Evolutionary conservation across 495 filamentous ascomycete genomes (phyloP).

Genomic region (Hypomontagnella monticulosa): DNA sequence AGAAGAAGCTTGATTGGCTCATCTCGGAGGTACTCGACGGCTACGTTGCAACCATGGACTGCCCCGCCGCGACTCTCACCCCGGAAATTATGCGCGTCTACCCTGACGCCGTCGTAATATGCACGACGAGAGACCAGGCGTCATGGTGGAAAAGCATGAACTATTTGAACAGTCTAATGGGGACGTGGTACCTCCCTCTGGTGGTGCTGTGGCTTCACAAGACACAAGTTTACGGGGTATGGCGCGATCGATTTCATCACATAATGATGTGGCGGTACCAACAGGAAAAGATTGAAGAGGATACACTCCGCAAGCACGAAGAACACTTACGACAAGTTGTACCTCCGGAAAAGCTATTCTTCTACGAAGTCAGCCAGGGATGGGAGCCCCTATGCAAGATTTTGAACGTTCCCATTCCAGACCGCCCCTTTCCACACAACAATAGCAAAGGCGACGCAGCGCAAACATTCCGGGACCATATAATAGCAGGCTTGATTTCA

Average conservation of each 20-base stretch:
- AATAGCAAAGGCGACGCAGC: slow-evolving; percentile 47
- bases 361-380: slow-evolving; percentile 56
- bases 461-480: slow-evolving; percentile 39
- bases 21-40: slow-evolving; percentile 46
- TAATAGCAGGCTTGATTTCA: slow-evolving; percentile 36
- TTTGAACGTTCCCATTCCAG: slow-evolving; percentile 49
- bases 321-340: slow-evolving; percentile 48
- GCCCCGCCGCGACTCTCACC: slow-evolving; percentile 46
- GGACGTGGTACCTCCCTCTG: slow-evolving; percentile 48
- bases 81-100: slow-evolving; percentile 51
- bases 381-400: slow-evolving; percentile 55
- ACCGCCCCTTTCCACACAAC: slow-evolving; percentile 48
- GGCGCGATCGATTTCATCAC: slow-evolving; percentile 42
- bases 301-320: slow-evolving; percentile 49
- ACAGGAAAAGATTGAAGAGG: slow-evolving; percentile 44
- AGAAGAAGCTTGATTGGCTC: slow-evolving; percentile 48
- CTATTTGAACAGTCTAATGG: slow-evolving; percentile 42
- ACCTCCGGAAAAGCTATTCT: slow-evolving; percentile 52
- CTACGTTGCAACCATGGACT: slow-evolving; percentile 52
- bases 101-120: slow-evolving; percentile 51
- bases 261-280: slow-evolving; percentile 46
- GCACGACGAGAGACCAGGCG: slow-evolving; percentile 45
- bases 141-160: slow-evolving; percentile 50
- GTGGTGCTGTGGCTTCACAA: slow-evolving; percentile 46
- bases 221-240: slow-evolving; percentile 43